Percentiles rank a stretch among this genome's conserved stretches.
These are phyloP conservation scores for Cairneyella variabilis DNA, from an alignment of 495 filamentous ascomycete genomes.

Conservation along the genomic window DNA sequence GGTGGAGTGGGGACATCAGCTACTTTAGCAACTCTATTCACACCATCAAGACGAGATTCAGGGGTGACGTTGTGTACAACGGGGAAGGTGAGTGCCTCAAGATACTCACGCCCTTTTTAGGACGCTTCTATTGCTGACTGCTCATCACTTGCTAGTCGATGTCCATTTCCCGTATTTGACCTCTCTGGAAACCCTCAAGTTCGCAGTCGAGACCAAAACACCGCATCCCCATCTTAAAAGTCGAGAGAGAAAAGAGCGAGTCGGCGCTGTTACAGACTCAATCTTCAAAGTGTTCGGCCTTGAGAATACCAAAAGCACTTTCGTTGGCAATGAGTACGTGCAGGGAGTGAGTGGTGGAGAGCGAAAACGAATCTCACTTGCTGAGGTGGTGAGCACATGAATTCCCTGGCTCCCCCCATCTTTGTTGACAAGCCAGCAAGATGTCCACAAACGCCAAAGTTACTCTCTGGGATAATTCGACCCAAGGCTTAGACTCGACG, in stretches of 20 bases:
- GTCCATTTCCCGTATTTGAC: constrained; percentile 77
- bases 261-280: constrained; percentile 36
- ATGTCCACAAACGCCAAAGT: constrained; percentile 59
- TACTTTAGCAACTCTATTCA: constrained; percentile 42
- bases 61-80: constrained; percentile 47
- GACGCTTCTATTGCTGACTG: constrained; percentile 63
- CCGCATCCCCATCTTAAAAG: neutral
- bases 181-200: constrained; percentile 69
- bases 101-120: neutral
- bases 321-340: constrained; percentile 75
- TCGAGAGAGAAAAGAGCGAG: neutral
- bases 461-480: constrained; percentile 82
- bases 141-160: constrained; percentile 72
- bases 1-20: constrained; percentile 61
- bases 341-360: constrained; percentile 70
- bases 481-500: constrained; percentile 70
- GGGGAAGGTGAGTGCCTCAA: constrained; percentile 40
- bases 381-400: constrained; percentile 64
- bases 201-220: constrained; percentile 53
- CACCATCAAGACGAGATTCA: constrained; percentile 35
- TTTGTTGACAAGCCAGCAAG: constrained; percentile 37
- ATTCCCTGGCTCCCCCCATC: too few relatives aligned
- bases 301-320: constrained; percentile 67
- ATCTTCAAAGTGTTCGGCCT: constrained; percentile 73
- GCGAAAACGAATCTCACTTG: constrained; percentile 74